Evolutionary conservation across 2,329 filamentous ascomycete genomes (phyloP).

Genomic region (Aspergillus costaricaensis): DNA sequence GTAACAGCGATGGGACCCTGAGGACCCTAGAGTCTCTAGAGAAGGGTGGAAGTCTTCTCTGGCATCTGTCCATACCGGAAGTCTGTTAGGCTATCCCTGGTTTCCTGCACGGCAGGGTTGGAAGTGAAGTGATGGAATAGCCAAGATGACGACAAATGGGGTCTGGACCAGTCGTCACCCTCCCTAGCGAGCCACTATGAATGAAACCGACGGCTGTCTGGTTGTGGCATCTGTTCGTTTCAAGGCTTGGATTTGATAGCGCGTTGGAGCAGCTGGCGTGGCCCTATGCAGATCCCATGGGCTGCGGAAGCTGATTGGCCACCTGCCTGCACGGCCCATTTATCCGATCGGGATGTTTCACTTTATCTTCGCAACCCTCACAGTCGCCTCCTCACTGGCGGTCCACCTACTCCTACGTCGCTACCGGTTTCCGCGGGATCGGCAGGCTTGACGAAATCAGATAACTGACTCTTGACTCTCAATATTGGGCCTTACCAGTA

Average conservation of each 20-base stretch:
- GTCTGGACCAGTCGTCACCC: not conserved
- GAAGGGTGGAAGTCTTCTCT: not conserved
- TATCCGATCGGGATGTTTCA: slow-evolving; percentile 8
- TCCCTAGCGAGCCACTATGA: not conserved
- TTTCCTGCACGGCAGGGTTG: not conserved
- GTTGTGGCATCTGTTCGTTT: not conserved
- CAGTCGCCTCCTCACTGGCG: not conserved
- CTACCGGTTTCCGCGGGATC: not conserved
- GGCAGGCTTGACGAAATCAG: not conserved
- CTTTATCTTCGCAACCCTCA: slow-evolving; percentile 1
- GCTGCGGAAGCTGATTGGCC: not conserved
- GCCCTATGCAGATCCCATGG: slow-evolving; percentile 2
- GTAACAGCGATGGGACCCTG: not conserved
- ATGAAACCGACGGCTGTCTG: not conserved
- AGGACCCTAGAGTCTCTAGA: not conserved
- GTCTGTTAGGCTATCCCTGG: not conserved
- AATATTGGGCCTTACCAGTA: not conserved
- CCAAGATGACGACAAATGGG: not conserved
- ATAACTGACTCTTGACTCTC: not conserved
- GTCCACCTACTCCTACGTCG: not conserved
- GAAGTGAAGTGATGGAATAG: not conserved
- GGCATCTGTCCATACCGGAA: not conserved
- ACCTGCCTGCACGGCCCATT: not conserved
- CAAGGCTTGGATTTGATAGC: not conserved
- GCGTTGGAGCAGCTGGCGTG: slow-evolving; percentile 4